Evolutionary conservation across 2,329 filamentous ascomycete species (phyloP).

Genomic region (Aquanectria penicillioides): DNA sequence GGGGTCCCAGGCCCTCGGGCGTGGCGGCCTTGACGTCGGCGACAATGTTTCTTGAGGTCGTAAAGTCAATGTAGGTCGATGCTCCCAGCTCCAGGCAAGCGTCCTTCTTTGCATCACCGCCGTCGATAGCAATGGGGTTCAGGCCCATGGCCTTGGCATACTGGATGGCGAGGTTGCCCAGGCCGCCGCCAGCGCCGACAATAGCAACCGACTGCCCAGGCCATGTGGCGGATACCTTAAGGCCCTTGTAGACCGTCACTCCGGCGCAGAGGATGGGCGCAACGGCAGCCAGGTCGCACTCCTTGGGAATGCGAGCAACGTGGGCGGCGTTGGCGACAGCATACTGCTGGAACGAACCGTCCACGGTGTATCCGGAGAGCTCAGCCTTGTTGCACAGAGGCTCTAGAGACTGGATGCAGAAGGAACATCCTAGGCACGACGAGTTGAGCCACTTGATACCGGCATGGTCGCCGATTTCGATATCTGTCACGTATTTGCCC

Average conservation of each 20-base stretch:
- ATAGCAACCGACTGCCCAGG: slow-evolving; percentile 13
- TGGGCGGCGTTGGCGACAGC: slow-evolving; percentile 22
- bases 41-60: slow-evolving; percentile 5
- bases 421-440: slow-evolving; percentile 6
- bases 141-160: slow-evolving; percentile 24
- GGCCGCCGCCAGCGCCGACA: slow-evolving; percentile 17
- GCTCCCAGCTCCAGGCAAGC: slow-evolving; percentile 15
- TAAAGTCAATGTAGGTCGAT: slow-evolving; percentile 11
- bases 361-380: slow-evolving; percentile 22
- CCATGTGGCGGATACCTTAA: slow-evolving; percentile 1
- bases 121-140: slow-evolving; percentile 16
- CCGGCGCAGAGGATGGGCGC: slow-evolving; percentile 22
- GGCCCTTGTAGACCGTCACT: slow-evolving; percentile 20
- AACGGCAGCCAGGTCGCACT: slow-evolving; percentile 12
- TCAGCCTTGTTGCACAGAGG: slow-evolving; percentile 12
- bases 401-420: slow-evolving; percentile 16
- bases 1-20: slow-evolving; percentile 5
- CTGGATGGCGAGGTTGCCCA: slow-evolving; percentile 17
- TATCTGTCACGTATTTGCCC: slow-evolving; percentile 6
- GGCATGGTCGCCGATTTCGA: slow-evolving; percentile 16
- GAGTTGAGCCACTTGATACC: slow-evolving; percentile 25
- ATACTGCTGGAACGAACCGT: slow-evolving; percentile 23
- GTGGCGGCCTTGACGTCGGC: slow-evolving; percentile 14
- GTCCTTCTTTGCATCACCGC: slow-evolving; percentile 10
- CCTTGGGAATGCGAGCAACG: slow-evolving; percentile 18